Evolutionary conservation across 2,329 filamentous ascomycete species (phyloP), one percentile per base, ranked within the genome.

Genomic region (Cadophora malorum): DNA sequence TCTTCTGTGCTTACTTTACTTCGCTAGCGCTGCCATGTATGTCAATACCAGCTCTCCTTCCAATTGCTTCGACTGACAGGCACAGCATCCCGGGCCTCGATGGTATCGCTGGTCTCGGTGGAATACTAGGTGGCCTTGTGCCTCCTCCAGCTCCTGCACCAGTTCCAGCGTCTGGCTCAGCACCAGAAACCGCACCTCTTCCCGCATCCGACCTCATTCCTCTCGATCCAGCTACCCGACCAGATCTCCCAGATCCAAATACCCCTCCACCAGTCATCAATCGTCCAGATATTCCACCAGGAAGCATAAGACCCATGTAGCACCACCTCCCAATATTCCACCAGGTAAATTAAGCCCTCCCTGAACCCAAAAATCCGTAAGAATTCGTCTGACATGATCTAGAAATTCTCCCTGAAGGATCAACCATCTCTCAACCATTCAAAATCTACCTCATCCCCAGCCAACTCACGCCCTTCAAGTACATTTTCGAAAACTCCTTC

Each of bases 401-500:
- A 47, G 45, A 21, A 4, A 31, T 16, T 19, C 0, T 53, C 3
- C 50, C 50, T 10, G 4, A 3, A n/a, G 19, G 19, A 2, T 47
- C 45, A 21, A 47, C 12, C 25, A 50, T 56, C 33, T 47, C 50
- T 6, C 62, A 47, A 28, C 7, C 28, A 1, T 64, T 64, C 33
- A 56, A 41, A 31, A 25, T 64, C 50, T 64, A 56, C 35, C 9
- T 47, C 9, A 55, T 64, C 1, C 62, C 62, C 14, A 41, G 16
- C 6, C 62, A 56, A 56, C 56, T 64, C 50, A 64, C 62, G n/a
- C 62, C 62, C 21, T 64, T 64, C 35, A 31, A 64, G 12, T 64
- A 55, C 62, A 55, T 33, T 1, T 64, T 64, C 61, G 16, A 64
- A 16, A 41, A 21, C 50, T 31, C 14, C n/a, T n/a, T 53, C 31